Percentiles rank a stretch among this genome's conserved stretches.
Conservation (phyloP, 805 yeast genomes). For the Hanseniaspora guilliermondii region DNA sequence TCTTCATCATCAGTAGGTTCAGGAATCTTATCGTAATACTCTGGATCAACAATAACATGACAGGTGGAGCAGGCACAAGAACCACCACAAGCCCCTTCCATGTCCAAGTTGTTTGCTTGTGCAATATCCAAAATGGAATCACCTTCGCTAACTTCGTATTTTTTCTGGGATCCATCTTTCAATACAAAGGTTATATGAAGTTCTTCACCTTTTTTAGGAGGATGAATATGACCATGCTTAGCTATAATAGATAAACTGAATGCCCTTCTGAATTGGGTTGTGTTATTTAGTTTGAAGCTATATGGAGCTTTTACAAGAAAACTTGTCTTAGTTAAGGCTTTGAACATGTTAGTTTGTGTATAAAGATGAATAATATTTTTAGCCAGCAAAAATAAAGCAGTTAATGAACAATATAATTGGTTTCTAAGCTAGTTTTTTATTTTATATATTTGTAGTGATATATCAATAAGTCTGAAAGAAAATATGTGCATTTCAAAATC, state of each 20-base stretch:
- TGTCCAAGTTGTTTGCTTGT: constrained; percentile 81
- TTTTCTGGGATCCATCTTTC: constrained; percentile 75
- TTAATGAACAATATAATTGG: not conserved
- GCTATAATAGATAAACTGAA: not conserved
- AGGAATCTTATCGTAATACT: constrained; percentile 74
- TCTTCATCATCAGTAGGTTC: constrained; percentile 97
- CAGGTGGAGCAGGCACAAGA: constrained; percentile 98
- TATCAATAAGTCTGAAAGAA: not conserved
- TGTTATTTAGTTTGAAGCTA: not conserved
- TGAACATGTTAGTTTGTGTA: not conserved
- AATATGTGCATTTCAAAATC: too few species aligned
- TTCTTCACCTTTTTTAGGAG: constrained; percentile 90
- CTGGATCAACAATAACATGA: constrained; percentile 93
- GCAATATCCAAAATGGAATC: constrained; percentile 88
- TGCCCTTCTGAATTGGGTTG: not conserved
- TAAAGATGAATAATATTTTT: too few species aligned
- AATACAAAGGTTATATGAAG: constrained; percentile 75
- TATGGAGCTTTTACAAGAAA: not conserved
- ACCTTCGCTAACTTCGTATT: constrained; percentile 81
- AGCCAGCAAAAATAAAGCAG: not conserved
- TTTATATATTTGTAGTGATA: not conserved
- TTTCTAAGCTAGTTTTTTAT: not conserved
- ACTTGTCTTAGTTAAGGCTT: not conserved
- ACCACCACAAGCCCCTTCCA: constrained; percentile 99
- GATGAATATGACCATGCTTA: constrained; percentile 74